phyloP scores from a whole-genome alignment of 176 grass and related monocot genomes.

The Tillandsia leiboldiana region DNA sequence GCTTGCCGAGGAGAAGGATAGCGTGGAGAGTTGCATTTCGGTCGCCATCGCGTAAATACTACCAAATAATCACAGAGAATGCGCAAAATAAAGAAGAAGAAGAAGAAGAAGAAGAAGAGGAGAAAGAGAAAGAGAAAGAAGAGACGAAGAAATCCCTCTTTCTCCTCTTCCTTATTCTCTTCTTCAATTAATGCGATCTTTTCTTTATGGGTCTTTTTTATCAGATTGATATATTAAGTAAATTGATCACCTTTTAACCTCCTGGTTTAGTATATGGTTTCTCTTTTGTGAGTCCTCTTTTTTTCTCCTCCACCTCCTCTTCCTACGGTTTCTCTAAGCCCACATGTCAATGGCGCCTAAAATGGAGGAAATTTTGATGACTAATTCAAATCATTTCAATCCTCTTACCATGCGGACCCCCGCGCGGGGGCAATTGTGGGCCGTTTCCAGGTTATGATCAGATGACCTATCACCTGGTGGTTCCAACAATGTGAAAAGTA shows the following conservation, averaged over 20 bases:
- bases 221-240: too few relatives aligned
- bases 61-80: neutral
- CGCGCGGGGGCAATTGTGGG: too few relatives aligned
- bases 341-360: constrained; percentile 10
- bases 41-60: constrained; percentile 3
- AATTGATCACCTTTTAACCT: neutral
- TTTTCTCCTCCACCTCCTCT: constrained; percentile 1
- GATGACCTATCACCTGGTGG: too few relatives aligned
- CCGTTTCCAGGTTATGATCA: too few relatives aligned
- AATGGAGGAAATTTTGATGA: constrained; percentile 5
- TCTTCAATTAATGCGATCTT: neutral
- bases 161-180: constrained; percentile 6
- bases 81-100: neutral
- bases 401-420: too few relatives aligned
- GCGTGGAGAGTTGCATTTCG: constrained; percentile 35
- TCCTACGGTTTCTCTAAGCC: constrained; percentile 24
- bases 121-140: constrained; percentile 1
- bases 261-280: neutral
- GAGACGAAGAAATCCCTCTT: constrained; percentile 23
- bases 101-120: constrained; percentile 1
- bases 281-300: constrained; percentile 4
- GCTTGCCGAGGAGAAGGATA: constrained; percentile 21
- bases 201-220: too few relatives aligned
- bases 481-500: too few relatives aligned
- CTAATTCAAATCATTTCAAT: constrained; percentile 7